Base-by-base conservation (phyloP, 352 stramenopile genomes). In the Thalassiosira livingstoniorum region DNA sequence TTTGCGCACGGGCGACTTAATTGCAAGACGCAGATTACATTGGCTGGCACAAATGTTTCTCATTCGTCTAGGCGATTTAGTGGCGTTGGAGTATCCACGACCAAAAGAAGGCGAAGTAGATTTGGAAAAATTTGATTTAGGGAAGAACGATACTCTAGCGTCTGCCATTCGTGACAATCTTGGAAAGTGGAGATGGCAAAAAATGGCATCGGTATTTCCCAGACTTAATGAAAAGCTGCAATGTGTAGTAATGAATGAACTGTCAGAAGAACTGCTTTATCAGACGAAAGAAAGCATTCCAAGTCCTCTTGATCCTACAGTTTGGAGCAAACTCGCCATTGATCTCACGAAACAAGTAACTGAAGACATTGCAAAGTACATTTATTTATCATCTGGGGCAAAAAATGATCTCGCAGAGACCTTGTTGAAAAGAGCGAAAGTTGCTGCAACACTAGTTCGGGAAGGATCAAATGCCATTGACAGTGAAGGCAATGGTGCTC, bases 191-290 rank as follows among this genome's bases (percentile, higher is more conserved):
- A 21, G 63, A 58, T 58, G n/a, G n/a, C n/a, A n/a, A n/a, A n/a
- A n/a, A n/a, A n/a, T n/a, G n/a, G n/a, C n/a, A n/a, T n/a, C n/a
- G n/a, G n/a, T n/a, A n/a, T n/a, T n/a, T n/a, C n/a, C n/a, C n/a
- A n/a, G n/a, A n/a, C n/a, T n/a, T n/a, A n/a, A n/a, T n/a, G n/a
- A n/a, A n/a, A n/a, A n/a, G n/a, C n/a, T n/a, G n/a, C n/a, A n/a
- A n/a, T n/a, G n/a, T n/a, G n/a, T n/a, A n/a, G n/a, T n/a, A n/a
- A n/a, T 75, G n/a, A 11, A 55, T 18, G 87, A 92, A 72, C 37
- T 82, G 11, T 74, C 75, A 2, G 84, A 90, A 65, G 84, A 90
- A 61, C 62, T 88, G 39, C 80, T 82, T 29, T 90, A 88, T 61
- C 18, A 55, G 23, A 43, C 85, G 47, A 61, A 31, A 18, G 39